Percentiles rank a stretch among this genome's conserved stretches.
These are phyloP conservation scores for Leccinum pellstonianum DNA, from an alignment of 768 basidiomycete species.

Conservation along the genomic window DNA sequence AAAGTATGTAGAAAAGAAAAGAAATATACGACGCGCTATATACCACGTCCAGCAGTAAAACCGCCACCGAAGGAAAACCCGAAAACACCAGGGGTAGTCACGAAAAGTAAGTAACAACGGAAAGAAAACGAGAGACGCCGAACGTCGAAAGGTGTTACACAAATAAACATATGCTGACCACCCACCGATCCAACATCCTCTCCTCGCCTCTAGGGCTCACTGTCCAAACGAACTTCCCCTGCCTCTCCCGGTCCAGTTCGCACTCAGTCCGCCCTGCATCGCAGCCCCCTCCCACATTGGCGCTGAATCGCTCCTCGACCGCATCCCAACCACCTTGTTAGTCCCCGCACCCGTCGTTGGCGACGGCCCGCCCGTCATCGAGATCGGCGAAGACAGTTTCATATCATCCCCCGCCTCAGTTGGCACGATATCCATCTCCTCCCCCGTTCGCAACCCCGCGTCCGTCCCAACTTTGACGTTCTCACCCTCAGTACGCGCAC, in stretches of 20 bases:
- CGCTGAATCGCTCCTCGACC: slow-evolving; percentile 26
- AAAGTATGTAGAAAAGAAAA: not conserved
- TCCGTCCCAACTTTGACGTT: slow-evolving; percentile 6
- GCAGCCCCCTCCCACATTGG: slow-evolving; percentile 22
- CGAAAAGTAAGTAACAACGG: not conserved
- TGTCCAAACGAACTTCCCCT: slow-evolving; percentile 29
- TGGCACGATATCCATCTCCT: slow-evolving; percentile 28
- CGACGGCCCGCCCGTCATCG: slow-evolving; percentile 15
- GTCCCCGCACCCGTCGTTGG: slow-evolving; percentile 14
- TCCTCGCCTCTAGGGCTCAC: slow-evolving; percentile 10
- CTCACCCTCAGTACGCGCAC: slow-evolving; percentile 21
- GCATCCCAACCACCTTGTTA: slow-evolving; percentile 21
- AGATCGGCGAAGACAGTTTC: slow-evolving; percentile 25
- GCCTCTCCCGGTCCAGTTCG: slow-evolving; percentile 30
- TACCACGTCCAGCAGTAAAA: not conserved
- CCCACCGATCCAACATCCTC: not conserved
- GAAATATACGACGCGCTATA: not conserved
- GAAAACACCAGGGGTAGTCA: not conserved
- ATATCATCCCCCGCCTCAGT: slow-evolving; percentile 11
- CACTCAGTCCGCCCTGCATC: slow-evolving; percentile 25
- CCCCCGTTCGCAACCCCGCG: slow-evolving; percentile 10
- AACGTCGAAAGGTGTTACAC: slow-evolving; percentile 19
- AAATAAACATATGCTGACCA: not conserved
- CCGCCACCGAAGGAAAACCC: not conserved
- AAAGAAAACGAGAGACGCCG: slow-evolving; percentile 23